A percentile compares a stretch with the other conserved stretches of the same genome.
These are phyloP conservation scores for Hypomyces perniciosus DNA, from an alignment of 2,329 filamentous ascomycete species.

Conservation along the genomic window DNA sequence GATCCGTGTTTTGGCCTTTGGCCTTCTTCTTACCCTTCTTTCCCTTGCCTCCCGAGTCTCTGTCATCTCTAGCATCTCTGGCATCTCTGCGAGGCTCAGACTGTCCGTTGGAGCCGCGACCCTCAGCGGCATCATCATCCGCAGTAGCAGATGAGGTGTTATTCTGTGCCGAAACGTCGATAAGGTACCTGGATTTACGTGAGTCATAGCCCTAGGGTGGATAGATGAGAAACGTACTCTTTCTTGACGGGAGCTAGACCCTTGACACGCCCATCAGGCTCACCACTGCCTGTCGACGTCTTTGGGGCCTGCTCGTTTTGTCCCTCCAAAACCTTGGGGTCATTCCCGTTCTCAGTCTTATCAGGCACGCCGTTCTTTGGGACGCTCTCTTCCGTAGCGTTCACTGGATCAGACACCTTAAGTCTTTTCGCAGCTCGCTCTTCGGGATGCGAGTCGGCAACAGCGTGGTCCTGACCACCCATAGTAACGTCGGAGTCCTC, in stretches of 20 bases:
- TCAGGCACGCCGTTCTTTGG: conserved; percentile 18
- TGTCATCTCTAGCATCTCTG: conserved; percentile 48
- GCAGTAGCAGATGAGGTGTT: conserved; percentile 21
- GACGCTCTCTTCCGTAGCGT: conserved; percentile 12
- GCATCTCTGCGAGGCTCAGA: conserved; percentile 49
- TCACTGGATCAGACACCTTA: conserved; percentile 40
- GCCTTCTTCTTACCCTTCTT: conserved; percentile 46
- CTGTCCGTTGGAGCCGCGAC: conserved; percentile 26
- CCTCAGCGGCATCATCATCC: conserved; percentile 47
- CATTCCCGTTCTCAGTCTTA: conserved; percentile 15
- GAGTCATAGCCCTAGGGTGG: conserved; percentile 1
- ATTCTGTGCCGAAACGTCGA: conserved; percentile 28
- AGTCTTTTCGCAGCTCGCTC: conserved; percentile 53
- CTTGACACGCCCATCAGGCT: conserved; percentile 33
- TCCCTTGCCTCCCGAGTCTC: conserved; percentile 38
- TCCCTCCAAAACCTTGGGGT: conserved; percentile 15
- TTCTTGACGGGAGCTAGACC: conserved; percentile 67
- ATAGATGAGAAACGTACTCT: conserved; percentile 49
- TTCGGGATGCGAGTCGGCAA: conserved; percentile 14
- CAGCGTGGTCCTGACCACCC: conserved; percentile 14
- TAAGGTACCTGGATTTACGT: conserved; percentile 33
- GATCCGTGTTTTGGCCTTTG: conserved; percentile 69
- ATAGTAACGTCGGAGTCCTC: conserved; percentile 21
- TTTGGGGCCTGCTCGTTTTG: conserved; percentile 15
- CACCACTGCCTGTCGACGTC: conserved; percentile 10